Conservation (phyloP, 2,329 filamentous ascomycete species). For the Thermothelomyces thermophilus region DNA sequence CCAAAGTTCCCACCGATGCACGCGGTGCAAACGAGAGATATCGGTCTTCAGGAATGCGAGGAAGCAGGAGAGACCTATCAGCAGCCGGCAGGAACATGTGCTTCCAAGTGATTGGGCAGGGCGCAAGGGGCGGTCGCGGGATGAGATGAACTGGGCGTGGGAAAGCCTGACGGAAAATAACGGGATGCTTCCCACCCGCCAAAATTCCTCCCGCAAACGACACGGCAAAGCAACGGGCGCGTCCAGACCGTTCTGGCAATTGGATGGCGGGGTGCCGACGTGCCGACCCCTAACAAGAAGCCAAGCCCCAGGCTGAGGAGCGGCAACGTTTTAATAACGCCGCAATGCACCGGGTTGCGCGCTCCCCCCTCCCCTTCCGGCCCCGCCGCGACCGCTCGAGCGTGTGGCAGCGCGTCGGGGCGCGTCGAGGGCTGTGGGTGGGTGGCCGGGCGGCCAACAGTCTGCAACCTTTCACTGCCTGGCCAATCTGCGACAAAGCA, state of each 20-base stretch:
- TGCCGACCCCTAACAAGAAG: slow-evolving; percentile 8
- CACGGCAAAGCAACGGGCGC: neutral
- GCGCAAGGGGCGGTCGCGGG: slow-evolving; percentile 11
- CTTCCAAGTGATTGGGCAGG: slow-evolving; percentile 16
- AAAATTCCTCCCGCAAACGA: no score
- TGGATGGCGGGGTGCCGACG: slow-evolving; percentile 8
- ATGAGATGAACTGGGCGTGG: slow-evolving; percentile 9
- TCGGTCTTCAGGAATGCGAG: neutral
- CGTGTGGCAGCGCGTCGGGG: slow-evolving; percentile 16
- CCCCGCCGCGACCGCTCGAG: no score
- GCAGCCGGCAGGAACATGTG: slow-evolving; percentile 15
- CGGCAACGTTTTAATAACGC: slow-evolving; percentile 5
- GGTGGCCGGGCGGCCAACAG: no score
- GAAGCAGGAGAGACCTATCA: slow-evolving; percentile 16
- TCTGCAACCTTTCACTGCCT: no score
- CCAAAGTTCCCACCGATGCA: slow-evolving; percentile 1
- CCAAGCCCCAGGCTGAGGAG: slow-evolving; percentile 10
- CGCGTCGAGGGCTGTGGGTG: slow-evolving; percentile 1
- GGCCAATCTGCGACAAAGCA: no score
- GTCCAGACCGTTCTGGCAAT: slow-evolving; percentile 1
- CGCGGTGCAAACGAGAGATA: neutral
- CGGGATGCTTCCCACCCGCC: no score
- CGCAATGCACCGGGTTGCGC: slow-evolving; percentile 7
- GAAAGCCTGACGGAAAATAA: no score
- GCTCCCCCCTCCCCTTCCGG: no score